Conservation (phyloP, 225 moss, liverwort and hornwort genomes). For the Polytrichum commune region DNA sequence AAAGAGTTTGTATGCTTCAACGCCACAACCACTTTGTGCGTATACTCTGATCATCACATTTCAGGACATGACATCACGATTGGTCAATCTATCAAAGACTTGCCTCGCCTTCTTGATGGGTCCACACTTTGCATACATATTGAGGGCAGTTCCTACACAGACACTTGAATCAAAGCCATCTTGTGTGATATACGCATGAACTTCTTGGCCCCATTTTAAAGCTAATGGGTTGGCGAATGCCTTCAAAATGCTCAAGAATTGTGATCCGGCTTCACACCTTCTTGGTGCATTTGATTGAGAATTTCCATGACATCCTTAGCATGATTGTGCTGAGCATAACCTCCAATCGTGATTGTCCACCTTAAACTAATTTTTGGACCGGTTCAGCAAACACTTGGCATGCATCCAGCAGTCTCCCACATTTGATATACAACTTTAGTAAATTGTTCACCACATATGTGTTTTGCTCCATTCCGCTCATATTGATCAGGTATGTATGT, state of each 20-base stretch:
- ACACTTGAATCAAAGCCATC: constrained; percentile 2
- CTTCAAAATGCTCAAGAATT: background rate
- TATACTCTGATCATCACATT: too few relatives aligned
- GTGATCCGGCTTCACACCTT: background rate
- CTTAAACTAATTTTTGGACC: background rate
- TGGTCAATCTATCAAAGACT: too few relatives aligned
- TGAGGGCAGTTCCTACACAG: background rate
- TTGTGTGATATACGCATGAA: background rate
- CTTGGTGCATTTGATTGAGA: background rate
- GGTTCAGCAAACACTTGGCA: background rate
- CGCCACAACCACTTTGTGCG: too few relatives aligned
- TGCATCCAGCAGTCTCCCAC: too few relatives aligned
- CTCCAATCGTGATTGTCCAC: background rate
- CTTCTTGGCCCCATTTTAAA: background rate
- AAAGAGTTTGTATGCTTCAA: too few relatives aligned
- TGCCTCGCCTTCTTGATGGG: too few relatives aligned
- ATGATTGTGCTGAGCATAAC: too few relatives aligned
- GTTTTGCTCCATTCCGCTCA: background rate
- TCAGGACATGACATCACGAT: too few relatives aligned
- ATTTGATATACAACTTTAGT: background rate
- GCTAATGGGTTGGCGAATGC: too few relatives aligned
- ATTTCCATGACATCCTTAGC: too few relatives aligned
- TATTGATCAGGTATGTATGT: background rate
- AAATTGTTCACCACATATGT: background rate
- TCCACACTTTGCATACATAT: background rate